Conservation (phyloP, 2,329 filamentous ascomycete genomes). For the Myotisia sp. region DNA sequence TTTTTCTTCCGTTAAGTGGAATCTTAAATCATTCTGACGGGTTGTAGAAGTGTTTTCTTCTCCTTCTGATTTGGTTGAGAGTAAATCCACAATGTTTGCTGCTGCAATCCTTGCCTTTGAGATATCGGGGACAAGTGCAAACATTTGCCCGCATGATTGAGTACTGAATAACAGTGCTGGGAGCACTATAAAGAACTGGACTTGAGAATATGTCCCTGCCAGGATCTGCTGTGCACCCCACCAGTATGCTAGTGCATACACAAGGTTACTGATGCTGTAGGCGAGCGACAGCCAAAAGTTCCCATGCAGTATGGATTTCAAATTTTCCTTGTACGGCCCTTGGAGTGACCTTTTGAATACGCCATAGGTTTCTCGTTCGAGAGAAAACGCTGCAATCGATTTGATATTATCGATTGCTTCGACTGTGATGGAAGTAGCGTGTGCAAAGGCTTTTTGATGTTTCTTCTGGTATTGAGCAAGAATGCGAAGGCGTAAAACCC, state of each 20-base stretch:
- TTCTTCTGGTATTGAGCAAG: conserved; percentile 42
- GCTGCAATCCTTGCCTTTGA: conserved; percentile 48
- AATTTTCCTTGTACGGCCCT: conserved; percentile 31
- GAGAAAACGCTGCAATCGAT: conserved; percentile 31
- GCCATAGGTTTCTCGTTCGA: conserved; percentile 31
- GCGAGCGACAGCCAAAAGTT: conserved; percentile 25
- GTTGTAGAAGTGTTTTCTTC: conserved; percentile 14
- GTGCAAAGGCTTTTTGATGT: conserved; percentile 32
- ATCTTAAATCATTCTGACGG: conserved; percentile 10
- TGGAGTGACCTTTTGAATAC: conserved; percentile 27
- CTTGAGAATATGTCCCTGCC: conserved; percentile 44
- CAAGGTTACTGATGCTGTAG: conserved; percentile 39
- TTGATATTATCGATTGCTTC: conserved; percentile 35
- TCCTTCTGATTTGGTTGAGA: conserved; percentile 16
- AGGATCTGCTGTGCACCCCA: conserved; percentile 56
- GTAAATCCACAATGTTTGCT: conserved; percentile 38
- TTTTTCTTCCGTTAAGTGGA: conserved; percentile 13
- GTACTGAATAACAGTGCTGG: conserved; percentile 53
- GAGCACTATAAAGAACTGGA: conserved; percentile 55
- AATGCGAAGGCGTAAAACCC: conserved; percentile 50
- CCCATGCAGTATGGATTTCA: conserved; percentile 30
- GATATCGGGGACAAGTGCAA: conserved; percentile 54
- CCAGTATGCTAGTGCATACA: conserved; percentile 60
- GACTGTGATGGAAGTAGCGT: conserved; percentile 31
- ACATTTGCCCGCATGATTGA: conserved; percentile 54